phyloP scores from a whole-genome alignment of 2,329 filamentous ascomycete species.

The Leptosphaerulina australis region DNA sequence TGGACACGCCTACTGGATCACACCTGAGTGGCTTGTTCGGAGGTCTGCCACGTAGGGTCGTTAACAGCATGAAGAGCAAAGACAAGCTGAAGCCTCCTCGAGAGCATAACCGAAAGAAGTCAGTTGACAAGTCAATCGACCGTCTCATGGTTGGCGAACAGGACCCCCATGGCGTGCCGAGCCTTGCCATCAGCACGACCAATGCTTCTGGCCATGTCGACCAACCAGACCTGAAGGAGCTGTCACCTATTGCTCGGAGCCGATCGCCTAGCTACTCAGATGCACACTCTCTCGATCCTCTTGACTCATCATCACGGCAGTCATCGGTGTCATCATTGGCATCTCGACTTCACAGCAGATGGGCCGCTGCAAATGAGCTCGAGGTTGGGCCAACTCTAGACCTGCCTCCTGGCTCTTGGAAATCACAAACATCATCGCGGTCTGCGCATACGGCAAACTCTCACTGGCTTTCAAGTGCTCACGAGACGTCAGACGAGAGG shows the following conservation, averaged over 20 bases:
- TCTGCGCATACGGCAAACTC: slow-evolving; percentile 19
- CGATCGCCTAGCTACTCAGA: slow-evolving; percentile 55
- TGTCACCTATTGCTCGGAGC: slow-evolving; percentile 43
- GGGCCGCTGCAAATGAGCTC: slow-evolving; percentile 33
- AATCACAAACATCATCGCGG: slow-evolving; percentile 14
- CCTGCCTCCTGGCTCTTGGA: slow-evolving; percentile 19
- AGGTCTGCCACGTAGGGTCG: slow-evolving; percentile 53
- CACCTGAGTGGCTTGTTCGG: slow-evolving; percentile 54
- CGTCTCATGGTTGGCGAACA: slow-evolving; percentile 62
- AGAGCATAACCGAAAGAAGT: slow-evolving; percentile 60
- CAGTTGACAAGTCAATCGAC: slow-evolving; percentile 71
- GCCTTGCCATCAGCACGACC: slow-evolving; percentile 67
- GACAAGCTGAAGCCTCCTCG: slow-evolving; percentile 53
- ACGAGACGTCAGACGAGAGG: slow-evolving; percentile 38
- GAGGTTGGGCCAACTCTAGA: slow-evolving; percentile 31
- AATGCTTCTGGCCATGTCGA: slow-evolving; percentile 66
- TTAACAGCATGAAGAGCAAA: slow-evolving; percentile 53
- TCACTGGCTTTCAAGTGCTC: slow-evolving; percentile 18
- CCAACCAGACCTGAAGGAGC: slow-evolving; percentile 55
- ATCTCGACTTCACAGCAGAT: slow-evolving; percentile 38
- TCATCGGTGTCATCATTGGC: slow-evolving; percentile 49
- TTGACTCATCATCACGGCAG: slow-evolving; percentile 44
- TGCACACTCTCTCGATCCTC: slow-evolving; percentile 24
- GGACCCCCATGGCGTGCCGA: slow-evolving; percentile 69
- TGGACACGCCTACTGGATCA: slow-evolving; percentile 52